Conservation (phyloP, 805 yeast species). For the Candida ipomoeae region DNA sequence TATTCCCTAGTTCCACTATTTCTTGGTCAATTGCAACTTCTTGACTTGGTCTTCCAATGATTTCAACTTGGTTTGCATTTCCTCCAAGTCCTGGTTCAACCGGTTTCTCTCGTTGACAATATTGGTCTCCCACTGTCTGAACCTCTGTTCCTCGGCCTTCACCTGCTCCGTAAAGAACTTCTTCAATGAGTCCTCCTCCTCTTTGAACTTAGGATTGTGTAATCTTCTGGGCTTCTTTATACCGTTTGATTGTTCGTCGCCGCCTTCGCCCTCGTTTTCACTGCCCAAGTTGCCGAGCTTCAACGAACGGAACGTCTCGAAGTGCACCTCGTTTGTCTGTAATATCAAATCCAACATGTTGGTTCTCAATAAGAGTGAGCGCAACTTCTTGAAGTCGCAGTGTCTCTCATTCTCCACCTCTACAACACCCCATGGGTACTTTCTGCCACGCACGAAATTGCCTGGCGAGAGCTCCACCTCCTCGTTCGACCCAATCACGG, state of each 20-base stretch:
- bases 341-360: conserved; percentile 78
- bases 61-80: conserved; percentile 74
- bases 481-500: conserved; percentile 74
- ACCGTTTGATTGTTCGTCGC: conserved; percentile 22
- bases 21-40: conserved; percentile 42
- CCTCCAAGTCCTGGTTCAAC: conserved; percentile 89
- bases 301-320: conserved; percentile 70
- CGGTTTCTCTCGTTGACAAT: conserved; percentile 93
- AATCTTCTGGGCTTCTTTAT: conserved; percentile 51
- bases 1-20: conserved; percentile 7
- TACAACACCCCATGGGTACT: conserved; percentile 87
- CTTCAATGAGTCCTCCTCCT: conserved; percentile 92
- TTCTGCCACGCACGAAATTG: conserved; percentile 66
- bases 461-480: conserved; percentile 64
- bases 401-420: conserved; percentile 84
- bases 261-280: conserved; percentile 24
- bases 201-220: conserved; percentile 87
- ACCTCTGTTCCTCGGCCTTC: conserved; percentile 93
- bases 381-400: conserved; percentile 78
- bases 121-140: conserved; percentile 97
- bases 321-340: conserved; percentile 77
- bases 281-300: conserved; percentile 49
- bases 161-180: conserved; percentile 94
- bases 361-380: conserved; percentile 74
- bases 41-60: conserved; percentile 72